Evolutionary conservation across 1,139 yeast species (phyloP).

Genomic region (Suhomyces choctaworum): DNA sequence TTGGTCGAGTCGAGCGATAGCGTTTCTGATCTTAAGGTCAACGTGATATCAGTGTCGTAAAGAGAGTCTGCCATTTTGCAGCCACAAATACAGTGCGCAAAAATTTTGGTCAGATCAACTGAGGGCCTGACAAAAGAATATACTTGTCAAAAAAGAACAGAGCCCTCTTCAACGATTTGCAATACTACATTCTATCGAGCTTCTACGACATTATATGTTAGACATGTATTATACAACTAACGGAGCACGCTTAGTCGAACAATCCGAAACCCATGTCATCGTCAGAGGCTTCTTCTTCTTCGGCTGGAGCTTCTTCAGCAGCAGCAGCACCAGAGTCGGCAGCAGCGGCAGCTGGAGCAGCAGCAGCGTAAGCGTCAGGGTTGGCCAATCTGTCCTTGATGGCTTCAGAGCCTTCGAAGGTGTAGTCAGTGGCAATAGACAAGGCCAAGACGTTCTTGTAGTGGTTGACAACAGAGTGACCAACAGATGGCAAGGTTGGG

Average conservation of each 20-base stretch:
- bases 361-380: conserved; percentile 95
- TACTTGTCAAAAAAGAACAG: too few species aligned
- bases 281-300: conserved; percentile 69
- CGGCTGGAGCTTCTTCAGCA: conserved; percentile 64
- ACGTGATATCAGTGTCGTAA: conserved; percentile 1
- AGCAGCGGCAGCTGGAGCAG: conserved; percentile 95
- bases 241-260: conserved; percentile 71
- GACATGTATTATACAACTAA: conserved; percentile 7
- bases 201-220: conserved; percentile 1
- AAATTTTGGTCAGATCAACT: too few species aligned
- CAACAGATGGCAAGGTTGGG: conserved; percentile 99
- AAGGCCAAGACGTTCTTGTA: conserved; percentile 98
- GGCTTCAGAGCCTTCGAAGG: conserved; percentile 98
- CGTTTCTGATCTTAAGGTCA: background rate
- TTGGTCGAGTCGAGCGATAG: background rate
- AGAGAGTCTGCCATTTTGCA: conserved; percentile 1
- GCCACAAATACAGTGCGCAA: conserved; percentile 5
- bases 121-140: too few species aligned
- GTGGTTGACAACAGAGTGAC: conserved; percentile 98
- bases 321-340: conserved; percentile 75
- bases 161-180: too few species aligned
- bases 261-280: conserved; percentile 99
- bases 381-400: conserved; percentile 92
- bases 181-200: background rate
- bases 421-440: conserved; percentile 97